Evolutionary conservation across 768 basidiomycete genomes (phyloP), one percentile per base, ranked within the genome.

Genomic region (Panaeolus papilionaceus): DNA sequence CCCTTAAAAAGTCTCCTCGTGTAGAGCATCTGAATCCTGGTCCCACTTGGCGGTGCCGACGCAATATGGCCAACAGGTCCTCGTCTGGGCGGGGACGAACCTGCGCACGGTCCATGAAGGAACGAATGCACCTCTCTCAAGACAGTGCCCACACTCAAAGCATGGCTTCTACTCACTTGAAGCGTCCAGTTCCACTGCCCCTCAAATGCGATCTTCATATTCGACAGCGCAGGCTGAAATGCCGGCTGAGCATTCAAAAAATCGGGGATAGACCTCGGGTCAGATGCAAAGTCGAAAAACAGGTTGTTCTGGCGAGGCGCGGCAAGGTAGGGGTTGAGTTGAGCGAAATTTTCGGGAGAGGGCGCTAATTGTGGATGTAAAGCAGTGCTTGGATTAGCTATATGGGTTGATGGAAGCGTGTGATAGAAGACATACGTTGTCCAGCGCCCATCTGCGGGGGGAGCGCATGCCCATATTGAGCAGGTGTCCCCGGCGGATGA

Each of bases 111-210:
- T 4, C 54, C 54, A 37, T 58, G 8, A 4, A 58, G 18, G 18
- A 28, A 37, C 26, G 54, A 0, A 28, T 58, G 54, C 54, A 58
- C 54, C 54, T 58, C 54, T 33, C 54, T 33, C 54, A 58, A 33
- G 9, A 58, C 33, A 9, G 54, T 58, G 11, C 54, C 54, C 54
- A 58, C 54, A 14, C 28, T 58, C 33, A 58, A 58, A 4, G 54
- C 26, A 28, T 16, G 12, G 14, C 54, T 37, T 58, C 54, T 11
- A 58, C 54, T 37, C 54, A 58, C 54, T 37, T 28, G 33, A 14
- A 58, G 6, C 47, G 47, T 23, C 54, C 54, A 58, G 14, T 37
- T 33, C 11, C 4, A 4, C 54, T 33, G 26, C 1, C 14, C 54
- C 28, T 58, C 54, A 58, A 58, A 58, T 10, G 14, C 14, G 10